Evolutionary conservation across 1,284 basidiomycete genomes (phyloP).

Genomic region (Microbotryum lychnidis-dioicae): DNA sequence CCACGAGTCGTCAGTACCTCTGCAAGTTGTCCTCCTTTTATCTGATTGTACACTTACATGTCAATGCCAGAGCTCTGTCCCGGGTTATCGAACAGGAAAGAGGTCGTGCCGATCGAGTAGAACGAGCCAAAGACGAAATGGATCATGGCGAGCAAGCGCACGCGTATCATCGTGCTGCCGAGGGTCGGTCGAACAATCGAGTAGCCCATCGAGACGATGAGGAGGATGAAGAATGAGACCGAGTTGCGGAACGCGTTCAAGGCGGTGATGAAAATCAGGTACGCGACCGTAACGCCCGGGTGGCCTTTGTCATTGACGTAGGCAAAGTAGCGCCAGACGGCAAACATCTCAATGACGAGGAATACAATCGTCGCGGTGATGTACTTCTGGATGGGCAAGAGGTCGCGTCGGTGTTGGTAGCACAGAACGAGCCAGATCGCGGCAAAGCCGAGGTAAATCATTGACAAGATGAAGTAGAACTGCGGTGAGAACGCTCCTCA

Average conservation of each 20-base stretch:
- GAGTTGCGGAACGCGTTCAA: slow-evolving; percentile 90
- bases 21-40: no score
- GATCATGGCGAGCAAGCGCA: slow-evolving; percentile 62
- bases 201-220: slow-evolving; percentile 57
- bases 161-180: slow-evolving; percentile 67
- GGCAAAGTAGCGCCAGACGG: slow-evolving; percentile 78
- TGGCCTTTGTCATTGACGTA: slow-evolving; percentile 83
- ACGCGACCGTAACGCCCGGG: slow-evolving; percentile 52
- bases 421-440: slow-evolving; percentile 76
- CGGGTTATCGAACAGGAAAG: slow-evolving; percentile 41
- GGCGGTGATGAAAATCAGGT: slow-evolving; percentile 81
- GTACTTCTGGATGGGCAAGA: slow-evolving; percentile 86
- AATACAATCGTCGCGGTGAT: slow-evolving; percentile 84
- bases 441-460: slow-evolving; percentile 64
- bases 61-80: no score
- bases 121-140: slow-evolving; percentile 85
- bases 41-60: no score
- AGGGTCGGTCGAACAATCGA: slow-evolving; percentile 48
- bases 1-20: no score
- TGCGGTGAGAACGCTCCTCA: slow-evolving; percentile 36
- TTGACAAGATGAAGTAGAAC: slow-evolving; percentile 82
- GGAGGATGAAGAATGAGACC: slow-evolving; percentile 86
- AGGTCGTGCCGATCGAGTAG: slow-evolving; percentile 84
- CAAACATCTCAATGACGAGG: slow-evolving; percentile 86
- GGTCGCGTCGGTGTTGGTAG: slow-evolving; percentile 68